Conservation (phyloP, 306 rosid species). For the Prunus armeniaca region DNA sequence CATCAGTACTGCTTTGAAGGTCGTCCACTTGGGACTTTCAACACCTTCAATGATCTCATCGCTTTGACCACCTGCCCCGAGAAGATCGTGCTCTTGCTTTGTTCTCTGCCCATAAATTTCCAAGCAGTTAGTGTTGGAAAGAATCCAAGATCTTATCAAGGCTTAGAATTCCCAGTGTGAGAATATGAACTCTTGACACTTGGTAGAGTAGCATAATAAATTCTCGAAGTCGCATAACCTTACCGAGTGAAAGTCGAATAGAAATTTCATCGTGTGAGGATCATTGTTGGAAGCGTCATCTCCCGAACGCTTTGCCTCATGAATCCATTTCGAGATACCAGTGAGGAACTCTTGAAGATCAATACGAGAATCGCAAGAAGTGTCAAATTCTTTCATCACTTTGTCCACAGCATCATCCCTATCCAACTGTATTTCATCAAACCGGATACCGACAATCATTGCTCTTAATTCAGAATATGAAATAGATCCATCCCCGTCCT, state of each 20-base stretch:
- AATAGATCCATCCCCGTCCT: constrained; percentile 40
- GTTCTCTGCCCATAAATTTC: constrained; percentile 54
- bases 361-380: constrained; percentile 37
- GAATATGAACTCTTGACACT: too few species aligned
- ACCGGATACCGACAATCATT: constrained; percentile 64
- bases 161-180: too few species aligned
- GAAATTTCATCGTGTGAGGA: constrained; percentile 37
- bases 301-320: constrained; percentile 31
- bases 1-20: constrained; percentile 55
- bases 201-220: too few species aligned
- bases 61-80: constrained; percentile 46
- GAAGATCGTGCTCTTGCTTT: constrained; percentile 64
- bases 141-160: too few species aligned
- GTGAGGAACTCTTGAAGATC: constrained; percentile 45
- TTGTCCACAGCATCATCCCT: constrained; percentile 53
- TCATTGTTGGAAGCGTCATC: constrained; percentile 48
- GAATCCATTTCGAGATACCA: constrained; percentile 69
- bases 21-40: constrained; percentile 34
- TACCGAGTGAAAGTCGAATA: constrained; percentile 55
- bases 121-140: background rate
- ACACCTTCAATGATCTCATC: constrained; percentile 45
- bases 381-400: constrained; percentile 64
- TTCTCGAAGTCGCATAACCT: constrained; percentile 25
- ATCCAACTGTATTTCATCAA: constrained; percentile 65
- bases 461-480: constrained; percentile 67